Conservation (phyloP, 2,329 filamentous ascomycete species). For the Aspergillus udagawae region DNA sequence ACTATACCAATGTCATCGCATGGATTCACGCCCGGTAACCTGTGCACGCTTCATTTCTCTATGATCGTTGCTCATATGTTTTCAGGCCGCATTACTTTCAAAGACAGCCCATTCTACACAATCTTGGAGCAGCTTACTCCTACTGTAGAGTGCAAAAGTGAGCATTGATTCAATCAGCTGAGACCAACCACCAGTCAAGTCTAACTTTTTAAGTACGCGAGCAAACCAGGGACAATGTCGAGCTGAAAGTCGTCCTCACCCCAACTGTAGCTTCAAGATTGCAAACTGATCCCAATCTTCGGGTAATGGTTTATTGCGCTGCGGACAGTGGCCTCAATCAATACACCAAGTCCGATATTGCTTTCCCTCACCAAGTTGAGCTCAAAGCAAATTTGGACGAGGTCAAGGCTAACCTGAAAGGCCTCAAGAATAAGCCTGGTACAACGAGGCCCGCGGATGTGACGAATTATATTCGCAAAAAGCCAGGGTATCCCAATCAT, state of each 20-base stretch:
- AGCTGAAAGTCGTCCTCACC: constrained; percentile 57
- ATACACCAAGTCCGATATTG: constrained; percentile 64
- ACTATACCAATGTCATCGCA: constrained; percentile 30
- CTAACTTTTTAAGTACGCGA: constrained; percentile 50
- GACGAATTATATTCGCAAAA: constrained; percentile 68
- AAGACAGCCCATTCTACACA: constrained; percentile 80
- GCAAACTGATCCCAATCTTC: constrained; percentile 57
- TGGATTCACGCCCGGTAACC: constrained; percentile 26
- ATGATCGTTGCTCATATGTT: constrained; percentile 29
- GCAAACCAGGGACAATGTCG: constrained; percentile 55
- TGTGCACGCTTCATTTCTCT: constrained; percentile 1
- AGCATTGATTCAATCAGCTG: constrained; percentile 25
- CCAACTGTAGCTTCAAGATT: constrained; percentile 54
- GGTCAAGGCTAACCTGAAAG: constrained; percentile 87
- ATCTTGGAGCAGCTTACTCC: constrained; percentile 62
- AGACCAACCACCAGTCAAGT: neutral
- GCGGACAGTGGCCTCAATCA: constrained; percentile 55
- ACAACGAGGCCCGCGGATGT: constrained; percentile 93
- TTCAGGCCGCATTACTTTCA: constrained; percentile 54
- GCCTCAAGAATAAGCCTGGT: constrained; percentile 92
- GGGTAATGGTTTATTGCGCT: constrained; percentile 81
- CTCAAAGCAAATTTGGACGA: constrained; percentile 85
- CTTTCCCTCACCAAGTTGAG: constrained; percentile 90
- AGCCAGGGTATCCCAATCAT: constrained; percentile 66
- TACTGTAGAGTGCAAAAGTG: constrained; percentile 69